phyloP scores from a whole-genome alignment of 148 eudicot species.

The Euryodendron excelsum region DNA sequence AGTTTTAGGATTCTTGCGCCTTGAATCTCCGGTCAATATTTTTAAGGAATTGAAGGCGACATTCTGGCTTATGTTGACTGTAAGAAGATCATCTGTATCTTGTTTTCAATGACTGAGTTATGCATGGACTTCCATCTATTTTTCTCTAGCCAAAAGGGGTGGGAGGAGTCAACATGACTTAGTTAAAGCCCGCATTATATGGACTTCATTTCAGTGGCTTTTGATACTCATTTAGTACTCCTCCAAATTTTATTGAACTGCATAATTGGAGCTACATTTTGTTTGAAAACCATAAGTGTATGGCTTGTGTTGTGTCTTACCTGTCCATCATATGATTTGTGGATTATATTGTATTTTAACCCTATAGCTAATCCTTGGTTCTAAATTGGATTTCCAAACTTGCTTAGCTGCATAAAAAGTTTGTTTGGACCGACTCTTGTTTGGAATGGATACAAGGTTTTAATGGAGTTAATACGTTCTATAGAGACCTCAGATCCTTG shows the following conservation, averaged over 20 bases:
- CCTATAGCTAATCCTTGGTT: not conserved
- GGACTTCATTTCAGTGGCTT: not conserved
- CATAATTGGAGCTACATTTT: not conserved
- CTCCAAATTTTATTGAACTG: not conserved
- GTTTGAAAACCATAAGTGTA: not conserved
- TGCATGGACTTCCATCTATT: not conserved
- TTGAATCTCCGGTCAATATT: constrained; percentile 74
- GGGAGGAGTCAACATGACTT: not conserved
- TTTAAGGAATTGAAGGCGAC: constrained; percentile 71
- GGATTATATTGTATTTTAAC: not conserved
- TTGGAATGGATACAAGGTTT: not conserved
- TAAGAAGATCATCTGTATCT: constrained; percentile 32
- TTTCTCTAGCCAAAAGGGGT: constrained; percentile 7
- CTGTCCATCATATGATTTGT: not conserved
- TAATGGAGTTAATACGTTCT: not conserved
- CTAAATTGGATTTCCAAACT: constrained; percentile 4
- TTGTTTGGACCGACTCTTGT: not conserved
- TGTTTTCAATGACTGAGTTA: not conserved
- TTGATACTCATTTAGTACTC: not conserved
- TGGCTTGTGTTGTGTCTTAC: not conserved
- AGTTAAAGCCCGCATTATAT: not conserved
- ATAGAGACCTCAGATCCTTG: not conserved
- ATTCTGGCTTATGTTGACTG: constrained; percentile 90
- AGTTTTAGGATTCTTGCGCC: constrained; percentile 65
- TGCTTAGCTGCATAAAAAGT: not conserved